A percentile compares a stretch with the other conserved stretches of the same genome.
phyloP scores from a whole-genome alignment of 257 asterid genomes.

The Mentha longifolia region DNA sequence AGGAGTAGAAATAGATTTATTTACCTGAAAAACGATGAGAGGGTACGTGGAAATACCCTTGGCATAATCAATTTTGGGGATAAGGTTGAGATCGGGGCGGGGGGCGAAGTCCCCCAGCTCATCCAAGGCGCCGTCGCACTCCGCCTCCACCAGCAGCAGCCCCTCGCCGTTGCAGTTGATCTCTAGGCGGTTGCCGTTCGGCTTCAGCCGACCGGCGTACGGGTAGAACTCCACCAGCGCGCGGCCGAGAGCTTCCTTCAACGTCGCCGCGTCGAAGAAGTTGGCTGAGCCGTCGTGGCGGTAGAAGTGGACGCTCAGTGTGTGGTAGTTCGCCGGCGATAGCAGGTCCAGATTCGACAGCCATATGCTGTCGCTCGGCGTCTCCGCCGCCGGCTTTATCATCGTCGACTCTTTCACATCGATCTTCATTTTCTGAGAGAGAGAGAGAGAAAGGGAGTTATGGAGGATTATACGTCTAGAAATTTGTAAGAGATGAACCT shows the following conservation, averaged over 20 bases:
- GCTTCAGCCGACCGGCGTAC: constrained; percentile 57
- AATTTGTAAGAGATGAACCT: too few relatives aligned
- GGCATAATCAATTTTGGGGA: constrained; percentile 68
- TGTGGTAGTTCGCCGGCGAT: constrained; percentile 51
- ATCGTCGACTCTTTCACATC: constrained; percentile 35
- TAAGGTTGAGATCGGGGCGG: constrained; percentile 59
- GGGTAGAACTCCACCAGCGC: constrained; percentile 71
- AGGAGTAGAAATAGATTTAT: too few relatives aligned
- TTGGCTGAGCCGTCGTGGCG: constrained; percentile 43
- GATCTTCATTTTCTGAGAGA: constrained; percentile 21
- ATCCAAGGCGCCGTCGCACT: constrained; percentile 53
- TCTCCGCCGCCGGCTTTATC: constrained; percentile 50
- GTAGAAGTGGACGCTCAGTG: constrained; percentile 56
- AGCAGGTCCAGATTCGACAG: constrained; percentile 60
- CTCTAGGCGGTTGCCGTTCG: constrained; percentile 58
- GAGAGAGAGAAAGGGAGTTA: not conserved
- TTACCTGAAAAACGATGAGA: constrained; percentile 83
- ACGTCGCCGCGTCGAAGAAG: constrained; percentile 52
- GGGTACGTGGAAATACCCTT: constrained; percentile 57
- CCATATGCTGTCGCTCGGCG: constrained; percentile 53
- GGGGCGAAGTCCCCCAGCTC: constrained; percentile 74
- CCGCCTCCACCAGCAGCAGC: constrained; percentile 67
- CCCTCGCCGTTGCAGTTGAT: constrained; percentile 71
- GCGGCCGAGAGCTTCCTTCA: constrained; percentile 55
- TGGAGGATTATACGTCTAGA: not conserved